Evolutionary conservation across 2,329 filamentous ascomycete genomes (phyloP).

Genomic region (Colletotrichum theobromicola): DNA sequence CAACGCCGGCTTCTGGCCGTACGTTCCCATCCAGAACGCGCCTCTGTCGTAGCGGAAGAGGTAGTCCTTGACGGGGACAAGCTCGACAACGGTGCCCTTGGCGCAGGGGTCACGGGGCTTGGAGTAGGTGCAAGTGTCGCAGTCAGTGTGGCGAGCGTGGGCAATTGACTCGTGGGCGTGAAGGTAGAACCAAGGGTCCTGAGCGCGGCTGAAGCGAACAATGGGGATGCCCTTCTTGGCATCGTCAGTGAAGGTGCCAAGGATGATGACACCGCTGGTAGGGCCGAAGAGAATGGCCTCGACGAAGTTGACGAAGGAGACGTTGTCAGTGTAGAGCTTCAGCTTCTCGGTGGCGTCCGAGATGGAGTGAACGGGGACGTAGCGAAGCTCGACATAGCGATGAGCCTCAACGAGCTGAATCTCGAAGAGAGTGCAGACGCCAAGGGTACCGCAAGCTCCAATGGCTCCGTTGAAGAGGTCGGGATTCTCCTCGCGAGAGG

Average conservation of each 20-base stretch:
- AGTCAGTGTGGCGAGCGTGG: background rate
- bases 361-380: slow-evolving; percentile 49
- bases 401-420: slow-evolving; percentile 59
- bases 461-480: slow-evolving; percentile 66
- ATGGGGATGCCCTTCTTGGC: background rate
- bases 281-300: slow-evolving; percentile 61
- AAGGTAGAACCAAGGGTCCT: slow-evolving; percentile 71
- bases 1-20: slow-evolving; percentile 60
- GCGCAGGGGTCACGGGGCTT: background rate
- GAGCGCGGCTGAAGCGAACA: slow-evolving; percentile 52
- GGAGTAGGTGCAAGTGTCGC: background rate
- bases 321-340: slow-evolving; percentile 21
- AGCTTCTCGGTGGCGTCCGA: slow-evolving; percentile 48
- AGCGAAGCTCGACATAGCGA: slow-evolving; percentile 60
- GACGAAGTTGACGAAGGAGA: slow-evolving; percentile 54
- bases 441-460: slow-evolving; percentile 64
- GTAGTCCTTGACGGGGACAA: slow-evolving; percentile 47
- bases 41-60: slow-evolving; percentile 69
- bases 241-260: slow-evolving; percentile 50
- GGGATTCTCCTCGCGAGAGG: slow-evolving; percentile 47
- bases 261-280: slow-evolving; percentile 48
- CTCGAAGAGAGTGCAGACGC: slow-evolving; percentile 65
- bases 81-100: slow-evolving; percentile 15
- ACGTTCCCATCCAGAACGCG: slow-evolving; percentile 68
- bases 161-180: slow-evolving; percentile 50